Evolutionary conservation across 495 filamentous ascomycete species (phyloP).

Genomic region (Chaetomium cochliodes): DNA sequence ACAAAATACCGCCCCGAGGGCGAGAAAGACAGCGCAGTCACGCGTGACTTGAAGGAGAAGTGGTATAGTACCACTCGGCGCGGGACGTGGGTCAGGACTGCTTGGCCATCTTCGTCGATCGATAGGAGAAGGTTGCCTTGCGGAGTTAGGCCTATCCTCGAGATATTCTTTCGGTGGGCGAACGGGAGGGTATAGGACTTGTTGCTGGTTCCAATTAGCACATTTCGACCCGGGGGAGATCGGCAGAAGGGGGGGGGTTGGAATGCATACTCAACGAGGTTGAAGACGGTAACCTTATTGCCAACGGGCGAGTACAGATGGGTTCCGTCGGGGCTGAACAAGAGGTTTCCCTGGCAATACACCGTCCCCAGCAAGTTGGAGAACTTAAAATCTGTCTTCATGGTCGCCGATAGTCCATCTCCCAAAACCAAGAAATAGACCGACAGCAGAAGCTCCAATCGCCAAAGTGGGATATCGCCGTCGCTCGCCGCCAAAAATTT

Average conservation of each 20-base stretch:
- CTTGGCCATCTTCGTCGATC: conserved; percentile 89
- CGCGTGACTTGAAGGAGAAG: conserved; percentile 84
- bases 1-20: conserved; percentile 88
- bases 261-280: conserved; percentile 75
- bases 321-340: conserved; percentile 95
- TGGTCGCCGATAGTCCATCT: conserved; percentile 47
- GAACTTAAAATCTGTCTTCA: conserved; percentile 99
- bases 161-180: conserved; percentile 88
- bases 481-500: conserved; percentile 26
- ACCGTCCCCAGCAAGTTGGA: conserved; percentile 95
- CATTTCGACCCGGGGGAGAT: not conserved
- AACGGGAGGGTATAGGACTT: conserved; percentile 94
- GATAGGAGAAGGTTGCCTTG: conserved; percentile 87
- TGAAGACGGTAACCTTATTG: conserved; percentile 92
- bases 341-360: conserved; percentile 92
- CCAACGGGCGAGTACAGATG: conserved; percentile 96
- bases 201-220: conserved; percentile 60
- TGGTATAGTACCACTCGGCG: conserved; percentile 84
- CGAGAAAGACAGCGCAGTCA: conserved; percentile 86
- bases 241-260: not conserved
- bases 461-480: conserved; percentile 18
- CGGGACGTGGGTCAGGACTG: conserved; percentile 84
- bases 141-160: conserved; percentile 81
- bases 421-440: not conserved
- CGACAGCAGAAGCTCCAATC: conserved; percentile 12